A percentile compares a stretch with the other conserved stretches of the same genome.
Conservation (phyloP, 352 stramenopile species). For the Globisporangium emineosum region DNA sequence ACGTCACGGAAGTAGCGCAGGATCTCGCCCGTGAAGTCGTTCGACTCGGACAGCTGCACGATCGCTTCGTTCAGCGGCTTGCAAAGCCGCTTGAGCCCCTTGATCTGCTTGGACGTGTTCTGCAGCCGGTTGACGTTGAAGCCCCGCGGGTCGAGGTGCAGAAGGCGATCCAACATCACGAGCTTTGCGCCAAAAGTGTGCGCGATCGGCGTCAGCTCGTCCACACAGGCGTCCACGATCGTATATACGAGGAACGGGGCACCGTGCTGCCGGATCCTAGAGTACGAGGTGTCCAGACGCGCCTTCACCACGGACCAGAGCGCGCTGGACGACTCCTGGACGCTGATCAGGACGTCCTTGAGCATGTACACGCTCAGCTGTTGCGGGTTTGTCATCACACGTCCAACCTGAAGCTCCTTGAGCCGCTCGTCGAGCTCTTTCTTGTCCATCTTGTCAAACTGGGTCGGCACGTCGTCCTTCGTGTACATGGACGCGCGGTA, state of each 20-base stretch:
- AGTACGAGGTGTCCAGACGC: slow-evolving; percentile 74
- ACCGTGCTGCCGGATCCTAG: slow-evolving; percentile 76
- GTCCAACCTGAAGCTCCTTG: slow-evolving; percentile 47
- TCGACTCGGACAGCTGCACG: slow-evolving; percentile 62
- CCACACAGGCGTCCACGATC: slow-evolving; percentile 80
- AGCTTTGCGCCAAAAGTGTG: slow-evolving; percentile 74
- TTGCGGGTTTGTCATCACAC: slow-evolving; percentile 70
- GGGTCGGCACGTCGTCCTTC: slow-evolving; percentile 38
- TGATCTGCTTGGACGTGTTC: slow-evolving; percentile 65
- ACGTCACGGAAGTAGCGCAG: slow-evolving; percentile 81
- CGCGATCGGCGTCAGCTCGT: slow-evolving; percentile 75
- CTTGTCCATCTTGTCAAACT: slow-evolving; percentile 66
- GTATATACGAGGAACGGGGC: slow-evolving; percentile 71
- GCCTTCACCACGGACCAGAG: slow-evolving; percentile 61
- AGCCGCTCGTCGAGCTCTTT: slow-evolving; percentile 57
- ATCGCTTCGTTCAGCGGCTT: slow-evolving; percentile 74
- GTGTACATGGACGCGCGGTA: slow-evolving; percentile 71
- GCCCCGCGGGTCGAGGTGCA: slow-evolving; percentile 46
- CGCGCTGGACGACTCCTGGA: slow-evolving; percentile 51
- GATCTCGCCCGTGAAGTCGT: slow-evolving; percentile 70
- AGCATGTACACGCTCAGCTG: slow-evolving; percentile 78
- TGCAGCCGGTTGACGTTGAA: slow-evolving; percentile 65
- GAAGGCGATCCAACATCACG: slow-evolving; percentile 59
- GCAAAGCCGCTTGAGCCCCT: slow-evolving; percentile 68
- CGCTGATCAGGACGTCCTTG: slow-evolving; percentile 69